Percentiles rank a stretch among this genome's conserved stretches.
Evolutionary conservation across 345 rosid species (phyloP).

Genomic region (Microthlaspi erraticum): DNA sequence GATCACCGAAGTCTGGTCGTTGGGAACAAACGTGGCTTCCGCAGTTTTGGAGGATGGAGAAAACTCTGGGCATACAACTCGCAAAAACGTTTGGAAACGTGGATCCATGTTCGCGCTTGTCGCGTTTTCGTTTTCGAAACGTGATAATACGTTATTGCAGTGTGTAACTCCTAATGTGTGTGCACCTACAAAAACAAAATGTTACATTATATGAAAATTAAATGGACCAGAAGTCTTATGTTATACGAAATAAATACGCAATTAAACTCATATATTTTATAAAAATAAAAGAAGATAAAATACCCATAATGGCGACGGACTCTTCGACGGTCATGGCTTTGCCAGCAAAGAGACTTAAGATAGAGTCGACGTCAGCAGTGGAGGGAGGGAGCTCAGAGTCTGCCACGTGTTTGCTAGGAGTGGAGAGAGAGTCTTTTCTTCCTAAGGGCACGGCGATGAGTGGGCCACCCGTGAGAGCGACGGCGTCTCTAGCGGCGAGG

Average conservation of each 20-base stretch:
- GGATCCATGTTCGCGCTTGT: slow-evolving; percentile 45
- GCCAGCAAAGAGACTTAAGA: slow-evolving; percentile 42
- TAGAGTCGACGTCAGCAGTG: slow-evolving; percentile 47
- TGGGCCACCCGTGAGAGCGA: slow-evolving; percentile 47
- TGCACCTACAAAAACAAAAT: slow-evolving; percentile 39
- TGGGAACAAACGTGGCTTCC: slow-evolving; percentile 48
- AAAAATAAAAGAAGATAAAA: background rate
- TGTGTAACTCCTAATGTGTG: slow-evolving; percentile 55
- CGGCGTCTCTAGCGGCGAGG: slow-evolving; percentile 55
- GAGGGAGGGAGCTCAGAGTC: slow-evolving; percentile 52
- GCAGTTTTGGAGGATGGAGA: slow-evolving; percentile 37
- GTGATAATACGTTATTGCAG: slow-evolving; percentile 46
- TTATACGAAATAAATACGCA: background rate
- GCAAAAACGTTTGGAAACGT: slow-evolving; percentile 45
- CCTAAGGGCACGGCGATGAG: slow-evolving; percentile 50
- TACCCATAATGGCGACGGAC: slow-evolving; percentile 59
- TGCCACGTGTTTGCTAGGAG: slow-evolving; percentile 42
- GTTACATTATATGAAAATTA: too few relatives aligned
- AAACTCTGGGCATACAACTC: slow-evolving; percentile 39
- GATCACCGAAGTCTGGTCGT: slow-evolving; percentile 46
- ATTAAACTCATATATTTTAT: background rate
- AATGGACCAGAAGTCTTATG: background rate
- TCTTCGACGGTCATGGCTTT: slow-evolving; percentile 51
- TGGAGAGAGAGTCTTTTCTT: slow-evolving; percentile 45
- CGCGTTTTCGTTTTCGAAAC: slow-evolving; percentile 32